phyloP scores from a whole-genome alignment of 768 basidiomycete genomes.

The Boletus eberwhitei region DNA sequence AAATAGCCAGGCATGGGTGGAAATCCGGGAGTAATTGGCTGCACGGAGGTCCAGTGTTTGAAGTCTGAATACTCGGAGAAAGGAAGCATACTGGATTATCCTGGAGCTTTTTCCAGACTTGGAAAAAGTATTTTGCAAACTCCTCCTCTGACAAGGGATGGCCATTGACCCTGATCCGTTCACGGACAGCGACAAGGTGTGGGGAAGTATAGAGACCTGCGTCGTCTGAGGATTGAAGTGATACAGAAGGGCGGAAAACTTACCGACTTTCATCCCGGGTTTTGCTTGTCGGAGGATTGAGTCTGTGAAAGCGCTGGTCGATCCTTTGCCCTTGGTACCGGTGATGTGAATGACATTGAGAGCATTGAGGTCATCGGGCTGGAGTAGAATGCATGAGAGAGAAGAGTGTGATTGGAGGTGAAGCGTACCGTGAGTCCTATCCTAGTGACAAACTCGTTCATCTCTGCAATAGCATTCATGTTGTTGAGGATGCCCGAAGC shows the following conservation, averaged over 20 bases:
- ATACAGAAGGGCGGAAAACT: constrained; percentile 18
- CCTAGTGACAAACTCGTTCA: constrained; percentile 82
- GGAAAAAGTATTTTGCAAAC: constrained; percentile 91
- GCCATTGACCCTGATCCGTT: constrained; percentile 93
- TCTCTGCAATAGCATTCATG: constrained; percentile 74
- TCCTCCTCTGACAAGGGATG: constrained; percentile 81
- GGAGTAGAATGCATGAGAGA: constrained; percentile 13
- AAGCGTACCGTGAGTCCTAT: constrained; percentile 79
- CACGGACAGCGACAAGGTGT: constrained; percentile 92
- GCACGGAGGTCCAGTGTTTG: constrained; percentile 29
- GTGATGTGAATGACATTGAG: constrained; percentile 96
- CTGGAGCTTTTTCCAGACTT: constrained; percentile 88
- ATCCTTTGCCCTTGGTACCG: constrained; percentile 98
- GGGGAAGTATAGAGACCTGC: constrained; percentile 95
- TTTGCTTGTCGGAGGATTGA: constrained; percentile 75
- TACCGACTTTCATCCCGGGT: constrained; percentile 81
- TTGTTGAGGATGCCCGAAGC: constrained; percentile 57
- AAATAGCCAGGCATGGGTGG: constrained; percentile 90
- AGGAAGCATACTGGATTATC: constrained; percentile 52
- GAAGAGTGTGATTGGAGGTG: background rate
- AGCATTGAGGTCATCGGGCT: constrained; percentile 81
- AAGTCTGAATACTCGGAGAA: background rate
- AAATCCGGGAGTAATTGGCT: constrained; percentile 45
- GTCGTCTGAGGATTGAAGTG: background rate
- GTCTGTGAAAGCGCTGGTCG: constrained; percentile 90